Conservation (phyloP, 1,139 yeast species). For the Taphrina betulina region DNA sequence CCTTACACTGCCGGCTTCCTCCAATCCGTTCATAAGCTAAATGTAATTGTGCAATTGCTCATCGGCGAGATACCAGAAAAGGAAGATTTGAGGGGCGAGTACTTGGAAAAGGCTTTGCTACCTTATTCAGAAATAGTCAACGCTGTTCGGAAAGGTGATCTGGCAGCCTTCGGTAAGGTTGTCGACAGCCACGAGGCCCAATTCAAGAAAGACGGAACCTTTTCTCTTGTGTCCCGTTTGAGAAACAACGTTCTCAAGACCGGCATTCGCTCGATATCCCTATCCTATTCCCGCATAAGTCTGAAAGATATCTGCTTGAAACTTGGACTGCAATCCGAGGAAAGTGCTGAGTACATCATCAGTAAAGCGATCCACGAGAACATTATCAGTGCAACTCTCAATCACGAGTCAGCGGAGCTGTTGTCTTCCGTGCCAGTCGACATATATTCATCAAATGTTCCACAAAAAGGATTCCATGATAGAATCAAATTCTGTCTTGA, state of each 20-base stretch:
- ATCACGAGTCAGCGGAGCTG: constrained; percentile 89
- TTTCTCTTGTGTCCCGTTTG: constrained; percentile 79
- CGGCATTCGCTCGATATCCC: constrained; percentile 89
- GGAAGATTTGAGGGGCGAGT: constrained; percentile 67
- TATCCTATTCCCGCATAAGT: constrained; percentile 87
- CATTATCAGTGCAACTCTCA: constrained; percentile 90
- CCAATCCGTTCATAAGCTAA: constrained; percentile 85
- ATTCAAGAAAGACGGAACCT: constrained; percentile 75
- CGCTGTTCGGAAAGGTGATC: constrained; percentile 91
- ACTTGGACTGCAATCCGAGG: constrained; percentile 88
- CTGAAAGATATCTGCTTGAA: constrained; percentile 87
- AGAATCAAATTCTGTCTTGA: constrained; percentile 90
- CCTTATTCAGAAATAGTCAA: constrained; percentile 87
- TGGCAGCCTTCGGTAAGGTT: constrained; percentile 75
- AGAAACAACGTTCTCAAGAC: constrained; percentile 98
- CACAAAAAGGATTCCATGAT: constrained; percentile 86
- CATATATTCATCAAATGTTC: constrained; percentile 81
- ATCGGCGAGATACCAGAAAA: constrained; percentile 98
- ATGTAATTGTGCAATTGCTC: constrained; percentile 81
- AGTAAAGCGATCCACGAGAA: constrained; percentile 97
- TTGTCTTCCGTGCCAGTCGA: constrained; percentile 84
- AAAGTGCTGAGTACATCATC: constrained; percentile 93
- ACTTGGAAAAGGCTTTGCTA: constrained; percentile 58
- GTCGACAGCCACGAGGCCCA: constrained; percentile 61
- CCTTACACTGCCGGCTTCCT: constrained; percentile 79